Evolutionary conservation across 2,329 filamentous ascomycete genomes (phyloP), one percentile per base, ranked within the genome.

Genomic region (Domatiomyces globalis): DNA sequence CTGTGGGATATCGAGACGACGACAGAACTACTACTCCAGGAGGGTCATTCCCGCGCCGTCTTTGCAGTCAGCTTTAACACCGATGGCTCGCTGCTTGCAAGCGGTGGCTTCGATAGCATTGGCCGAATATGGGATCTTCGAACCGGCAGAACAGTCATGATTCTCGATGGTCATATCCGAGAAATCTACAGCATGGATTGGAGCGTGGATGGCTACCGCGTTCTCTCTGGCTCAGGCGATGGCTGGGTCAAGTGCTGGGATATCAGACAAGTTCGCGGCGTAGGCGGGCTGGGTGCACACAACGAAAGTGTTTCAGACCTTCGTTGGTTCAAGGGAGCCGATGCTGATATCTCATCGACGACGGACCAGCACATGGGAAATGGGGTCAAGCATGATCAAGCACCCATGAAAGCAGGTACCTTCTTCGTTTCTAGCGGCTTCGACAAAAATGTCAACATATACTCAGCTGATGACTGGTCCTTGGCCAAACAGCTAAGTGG

Each of bases 221-320:
- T 96, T 7, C 73, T 96, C n/a, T 88, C 88, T 0, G 89, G 88
- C 1, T 94, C 88, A 12, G 87, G 83, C 1, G 92, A 98, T 64
- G 90, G 90, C 17, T 96, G 92, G 79, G 82, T 95, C 63, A 96
- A 95, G 68, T 95, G 90, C 69, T 98, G 92, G 92, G 92, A 98
- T 64, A 76, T 98, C 49, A 81, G 92, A 45, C 90, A 92, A 62
- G 89, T 96, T 47, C 79, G 85, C 60, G 82, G 83, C 56, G 83
- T 80, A 0, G 90, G 87, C 10, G 86, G 85, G 17, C 84, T 98
- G 20, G 92, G 90, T 47, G 90, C 92, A 5, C 92, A 98, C 66
- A 84, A 80, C 48, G 90, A 87, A 57, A 85, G 92, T 33, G 89
- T 98, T 6, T 92, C 88, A 1, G 92, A 98, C 66, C 71, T 98